Conservation (phyloP, 2,329 filamentous ascomycete genomes). For the Botryotinia calthae region DNA sequence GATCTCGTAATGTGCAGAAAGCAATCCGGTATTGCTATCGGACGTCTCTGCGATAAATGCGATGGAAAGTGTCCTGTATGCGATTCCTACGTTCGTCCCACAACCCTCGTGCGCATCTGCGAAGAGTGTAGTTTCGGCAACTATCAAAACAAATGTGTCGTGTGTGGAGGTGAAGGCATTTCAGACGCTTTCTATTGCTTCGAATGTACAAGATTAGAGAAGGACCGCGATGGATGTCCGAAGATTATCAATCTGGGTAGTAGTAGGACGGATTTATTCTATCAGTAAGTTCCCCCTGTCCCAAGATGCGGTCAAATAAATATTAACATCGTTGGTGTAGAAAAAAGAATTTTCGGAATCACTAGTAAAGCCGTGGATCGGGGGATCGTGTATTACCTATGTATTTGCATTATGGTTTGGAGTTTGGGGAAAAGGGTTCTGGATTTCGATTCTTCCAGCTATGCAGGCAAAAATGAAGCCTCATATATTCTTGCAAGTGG, state of each 20-base stretch:
- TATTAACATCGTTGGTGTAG: conserved; percentile 37
- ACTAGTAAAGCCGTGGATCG: conserved; percentile 37
- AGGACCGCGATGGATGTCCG: conserved; percentile 94
- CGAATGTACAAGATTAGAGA: conserved; percentile 94
- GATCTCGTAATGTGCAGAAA: conserved; percentile 99
- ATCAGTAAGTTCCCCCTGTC: conserved; percentile 29
- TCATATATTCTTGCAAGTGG: not conserved
- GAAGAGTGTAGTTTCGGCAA: conserved; percentile 99
- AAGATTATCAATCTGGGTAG: conserved; percentile 99
- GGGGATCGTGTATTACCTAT: conserved; percentile 19
- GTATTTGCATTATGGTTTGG: conserved; percentile 12
- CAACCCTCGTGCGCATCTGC: conserved; percentile 95
- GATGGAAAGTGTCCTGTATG: conserved; percentile 99
- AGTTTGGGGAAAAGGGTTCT: conserved; percentile 1
- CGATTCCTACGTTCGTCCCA: conserved; percentile 97
- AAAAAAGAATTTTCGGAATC: conserved; percentile 69
- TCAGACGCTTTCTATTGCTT: conserved; percentile 99
- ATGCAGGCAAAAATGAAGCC: conserved; percentile 3
- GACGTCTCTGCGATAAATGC: conserved; percentile 98
- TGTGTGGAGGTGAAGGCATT: conserved; percentile 96
- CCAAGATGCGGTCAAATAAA: conserved; percentile 33
- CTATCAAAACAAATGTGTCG: conserved; percentile 99
- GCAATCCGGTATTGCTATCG: conserved; percentile 95
- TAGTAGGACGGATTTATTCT: conserved; percentile 81
- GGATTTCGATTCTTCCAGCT: not conserved